Evolutionary conservation across 2,329 filamentous ascomycete species (phyloP).

Genomic region (Lasiodiplodia sp.): DNA sequence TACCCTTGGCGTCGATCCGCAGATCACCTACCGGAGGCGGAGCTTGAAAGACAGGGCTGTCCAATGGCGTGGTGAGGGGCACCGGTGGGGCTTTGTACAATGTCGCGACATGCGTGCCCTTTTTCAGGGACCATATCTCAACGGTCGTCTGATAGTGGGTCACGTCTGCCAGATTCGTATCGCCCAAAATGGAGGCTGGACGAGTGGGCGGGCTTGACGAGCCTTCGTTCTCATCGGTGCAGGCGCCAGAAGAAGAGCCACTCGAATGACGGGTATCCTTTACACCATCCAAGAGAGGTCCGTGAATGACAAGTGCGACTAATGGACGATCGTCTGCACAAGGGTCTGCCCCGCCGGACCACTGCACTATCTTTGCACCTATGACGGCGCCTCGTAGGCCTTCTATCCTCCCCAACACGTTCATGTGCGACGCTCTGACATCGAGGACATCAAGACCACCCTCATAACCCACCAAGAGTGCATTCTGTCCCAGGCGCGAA

Average conservation of each 20-base stretch:
- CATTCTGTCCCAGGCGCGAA: constrained; percentile 60
- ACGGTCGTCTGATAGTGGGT: constrained; percentile 84
- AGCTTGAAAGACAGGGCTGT: constrained; percentile 70
- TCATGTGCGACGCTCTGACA: constrained; percentile 74
- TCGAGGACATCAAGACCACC: constrained; percentile 79
- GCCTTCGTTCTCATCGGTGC: constrained; percentile 41
- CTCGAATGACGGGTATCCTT: constrained; percentile 45
- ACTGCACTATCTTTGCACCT: constrained; percentile 82
- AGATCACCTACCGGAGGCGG: constrained; percentile 77
- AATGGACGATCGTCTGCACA: constrained; percentile 70
- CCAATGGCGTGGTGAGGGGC: constrained; percentile 62
- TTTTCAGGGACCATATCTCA: constrained; percentile 84
- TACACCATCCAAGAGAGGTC: constrained; percentile 67
- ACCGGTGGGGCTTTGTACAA: constrained; percentile 74
- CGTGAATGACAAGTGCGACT: constrained; percentile 81
- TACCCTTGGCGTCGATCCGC: constrained; percentile 74
- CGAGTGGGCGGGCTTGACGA: constrained; percentile 46
- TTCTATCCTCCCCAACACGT: constrained; percentile 73
- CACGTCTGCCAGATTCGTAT: constrained; percentile 47
- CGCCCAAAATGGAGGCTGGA: constrained; percentile 41
- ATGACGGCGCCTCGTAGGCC: constrained; percentile 81
- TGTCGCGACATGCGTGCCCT: constrained; percentile 73
- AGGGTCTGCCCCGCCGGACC: constrained; percentile 63
- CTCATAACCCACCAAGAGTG: constrained; percentile 79
- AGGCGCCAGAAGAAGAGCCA: constrained; percentile 44